phyloP scores from a whole-genome alignment of 2,329 filamentous ascomycete genomes.

The Xylariaceae sp. region DNA sequence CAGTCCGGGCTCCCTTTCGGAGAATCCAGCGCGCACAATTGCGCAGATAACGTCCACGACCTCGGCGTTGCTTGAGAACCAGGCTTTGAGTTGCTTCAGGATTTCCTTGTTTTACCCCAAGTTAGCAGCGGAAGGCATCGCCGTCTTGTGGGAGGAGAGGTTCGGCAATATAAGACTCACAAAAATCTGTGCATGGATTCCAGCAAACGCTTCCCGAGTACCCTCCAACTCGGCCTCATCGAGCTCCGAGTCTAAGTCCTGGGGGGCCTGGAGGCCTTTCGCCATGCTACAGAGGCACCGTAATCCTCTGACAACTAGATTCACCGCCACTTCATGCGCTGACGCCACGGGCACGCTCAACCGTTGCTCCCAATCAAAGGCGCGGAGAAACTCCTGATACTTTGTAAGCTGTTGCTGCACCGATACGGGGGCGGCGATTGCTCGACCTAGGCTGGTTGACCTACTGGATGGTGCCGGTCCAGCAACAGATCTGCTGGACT shows the following conservation, averaged over 20 bases:
- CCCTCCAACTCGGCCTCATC: slow-evolving; percentile 2
- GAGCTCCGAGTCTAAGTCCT: slow-evolving; percentile 58
- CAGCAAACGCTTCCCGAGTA: slow-evolving; percentile 19
- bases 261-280: slow-evolving; percentile 62
- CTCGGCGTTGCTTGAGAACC: slow-evolving; percentile 58
- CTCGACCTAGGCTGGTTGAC: background rate
- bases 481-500: slow-evolving; percentile 22
- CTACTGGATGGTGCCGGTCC: slow-evolving; percentile 24
- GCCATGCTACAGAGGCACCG: slow-evolving; percentile 66
- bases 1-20: slow-evolving; percentile 66
- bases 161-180: too few species aligned
- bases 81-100: slow-evolving; percentile 36
- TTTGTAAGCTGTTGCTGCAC: slow-evolving; percentile 20
- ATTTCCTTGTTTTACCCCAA: slow-evolving; percentile 17
- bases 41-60: slow-evolving; percentile 67
- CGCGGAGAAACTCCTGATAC: slow-evolving; percentile 23
- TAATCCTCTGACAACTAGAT: slow-evolving; percentile 51
- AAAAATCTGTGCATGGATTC: slow-evolving; percentile 44
- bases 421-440: background rate
- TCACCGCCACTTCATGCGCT: slow-evolving; percentile 40
- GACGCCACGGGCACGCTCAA: slow-evolving; percentile 20
- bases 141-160: too few species aligned
- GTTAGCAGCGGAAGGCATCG: slow-evolving; percentile 18
- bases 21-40: slow-evolving; percentile 68
- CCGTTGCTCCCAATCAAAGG: slow-evolving; percentile 25